Evolutionary conservation across 2,329 filamentous ascomycete species (phyloP).

Genomic region (Lachnellula occidentalis): DNA sequence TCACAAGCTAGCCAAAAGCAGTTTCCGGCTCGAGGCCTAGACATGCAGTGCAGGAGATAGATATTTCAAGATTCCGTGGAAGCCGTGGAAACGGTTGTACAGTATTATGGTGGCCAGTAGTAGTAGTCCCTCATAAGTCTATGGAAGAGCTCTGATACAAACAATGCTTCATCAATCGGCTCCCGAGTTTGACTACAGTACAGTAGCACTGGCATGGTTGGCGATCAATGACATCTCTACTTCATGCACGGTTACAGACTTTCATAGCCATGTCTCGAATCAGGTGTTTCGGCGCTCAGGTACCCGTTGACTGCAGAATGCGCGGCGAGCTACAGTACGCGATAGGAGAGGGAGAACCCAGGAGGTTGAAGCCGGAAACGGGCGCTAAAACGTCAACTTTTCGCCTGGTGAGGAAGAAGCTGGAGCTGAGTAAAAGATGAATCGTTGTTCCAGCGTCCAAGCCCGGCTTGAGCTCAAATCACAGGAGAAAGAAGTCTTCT

Average conservation of each 20-base stretch:
- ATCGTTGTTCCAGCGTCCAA: not conserved
- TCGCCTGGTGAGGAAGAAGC: not conserved
- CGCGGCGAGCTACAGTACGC: not conserved
- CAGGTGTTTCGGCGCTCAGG: constrained; percentile 1
- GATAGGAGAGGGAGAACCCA: no score
- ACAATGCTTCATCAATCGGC: not conserved
- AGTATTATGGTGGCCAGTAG: no score
- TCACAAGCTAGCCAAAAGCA: no score
- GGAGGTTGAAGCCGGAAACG: no score
- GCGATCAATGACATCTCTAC: constrained; percentile 4
- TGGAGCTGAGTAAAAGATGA: not conserved
- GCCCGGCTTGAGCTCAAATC: not conserved
- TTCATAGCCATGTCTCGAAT: constrained; percentile 1
- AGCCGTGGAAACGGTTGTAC: no score
- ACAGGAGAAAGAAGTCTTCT: not conserved
- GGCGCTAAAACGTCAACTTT: no score
- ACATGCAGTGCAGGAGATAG: no score
- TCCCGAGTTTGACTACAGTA: constrained; percentile 3
- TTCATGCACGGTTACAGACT: constrained; percentile 3
- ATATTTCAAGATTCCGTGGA: no score
- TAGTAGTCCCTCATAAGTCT: no score
- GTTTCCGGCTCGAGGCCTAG: no score
- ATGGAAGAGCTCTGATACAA: constrained; percentile 2
- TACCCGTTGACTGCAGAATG: not conserved
- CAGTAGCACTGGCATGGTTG: not conserved